These are phyloP conservation scores for Paracorniculantispora psalliotae DNA, from an alignment of 2,329 filamentous ascomycete species.

Conservation along the genomic window DNA sequence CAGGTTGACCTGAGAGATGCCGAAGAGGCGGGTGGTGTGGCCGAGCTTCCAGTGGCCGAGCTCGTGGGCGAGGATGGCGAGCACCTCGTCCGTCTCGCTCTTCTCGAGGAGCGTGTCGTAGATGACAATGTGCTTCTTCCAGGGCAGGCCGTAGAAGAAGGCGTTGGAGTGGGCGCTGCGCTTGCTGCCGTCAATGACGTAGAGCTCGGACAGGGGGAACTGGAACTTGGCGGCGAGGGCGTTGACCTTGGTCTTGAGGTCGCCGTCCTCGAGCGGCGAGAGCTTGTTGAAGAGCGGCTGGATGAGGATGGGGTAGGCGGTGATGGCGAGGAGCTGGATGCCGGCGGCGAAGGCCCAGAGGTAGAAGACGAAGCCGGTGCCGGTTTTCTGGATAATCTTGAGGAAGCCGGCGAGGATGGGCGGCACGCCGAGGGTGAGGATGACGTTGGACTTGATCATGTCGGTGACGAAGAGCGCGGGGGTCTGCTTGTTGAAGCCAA, in stretches of 20 bases:
- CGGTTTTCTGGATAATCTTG: slow-evolving; percentile 89
- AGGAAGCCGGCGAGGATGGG: slow-evolving; percentile 91
- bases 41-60: slow-evolving; percentile 95
- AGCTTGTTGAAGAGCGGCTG: slow-evolving; percentile 98
- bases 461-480: slow-evolving; percentile 82
- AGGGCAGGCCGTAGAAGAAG: slow-evolving; percentile 94
- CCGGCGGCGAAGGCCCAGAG: slow-evolving; percentile 89
- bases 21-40: slow-evolving; percentile 88
- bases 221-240: slow-evolving; percentile 74
- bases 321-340: slow-evolving; percentile 91
- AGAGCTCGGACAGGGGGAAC: slow-evolving; percentile 88
- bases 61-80: slow-evolving; percentile 92
- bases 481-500: slow-evolving; percentile 99
- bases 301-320: slow-evolving; percentile 91
- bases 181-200: slow-evolving; percentile 91
- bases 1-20: slow-evolving; percentile 81
- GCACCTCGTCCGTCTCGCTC: slow-evolving; percentile 84
- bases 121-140: slow-evolving; percentile 99
- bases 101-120: slow-evolving; percentile 98
- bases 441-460: slow-evolving; percentile 82
- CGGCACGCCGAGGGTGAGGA: slow-evolving; percentile 73
- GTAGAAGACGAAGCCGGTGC: slow-evolving; percentile 95
- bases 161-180: slow-evolving; percentile 83
- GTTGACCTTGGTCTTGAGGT: slow-evolving; percentile 85
- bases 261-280: slow-evolving; percentile 80